Conservation (phyloP, 2,329 filamentous ascomycete species). For the Bipolaris victoriae region DNA sequence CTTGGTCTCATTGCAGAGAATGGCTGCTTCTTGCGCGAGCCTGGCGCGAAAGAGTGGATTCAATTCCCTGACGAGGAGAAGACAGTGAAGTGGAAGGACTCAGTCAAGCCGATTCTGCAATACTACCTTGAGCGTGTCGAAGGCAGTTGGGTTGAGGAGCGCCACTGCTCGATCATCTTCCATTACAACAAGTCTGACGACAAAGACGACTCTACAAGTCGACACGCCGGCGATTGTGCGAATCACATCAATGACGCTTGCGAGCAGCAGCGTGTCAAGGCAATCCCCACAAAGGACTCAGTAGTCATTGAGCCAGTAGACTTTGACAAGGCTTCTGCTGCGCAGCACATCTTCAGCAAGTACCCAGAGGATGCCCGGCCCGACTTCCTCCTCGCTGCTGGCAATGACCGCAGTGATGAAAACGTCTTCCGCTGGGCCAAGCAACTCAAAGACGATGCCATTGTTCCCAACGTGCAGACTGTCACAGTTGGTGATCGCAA, state of each 20-base stretch:
- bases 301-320: slow-evolving; percentile 84
- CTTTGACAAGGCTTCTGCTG: slow-evolving; percentile 87
- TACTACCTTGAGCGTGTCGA: slow-evolving; percentile 93
- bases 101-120: slow-evolving; percentile 79
- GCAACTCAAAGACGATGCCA: slow-evolving; percentile 63
- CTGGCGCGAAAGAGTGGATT: slow-evolving; percentile 71
- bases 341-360: slow-evolving; percentile 71
- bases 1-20: slow-evolving; percentile 94
- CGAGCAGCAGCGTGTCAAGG: slow-evolving; percentile 80
- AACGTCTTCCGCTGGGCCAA: slow-evolving; percentile 96
- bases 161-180: slow-evolving; percentile 90
- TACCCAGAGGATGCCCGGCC: slow-evolving; percentile 48
- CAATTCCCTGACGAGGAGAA: slow-evolving; percentile 75
- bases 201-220: slow-evolving; percentile 68
- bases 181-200: slow-evolving; percentile 86
- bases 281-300: slow-evolving; percentile 78
- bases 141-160: slow-evolving; percentile 84
- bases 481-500: slow-evolving; percentile 87
- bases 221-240: slow-evolving; percentile 86
- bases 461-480: slow-evolving; percentile 70
- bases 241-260: slow-evolving; percentile 96
- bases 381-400: slow-evolving; percentile 88
- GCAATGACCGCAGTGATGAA: slow-evolving; percentile 92
- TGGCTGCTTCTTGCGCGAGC: slow-evolving; percentile 84
- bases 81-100: slow-evolving; percentile 79